Conservation (phyloP, 257 asterid genomes). For the Solanum piurae region DNA sequence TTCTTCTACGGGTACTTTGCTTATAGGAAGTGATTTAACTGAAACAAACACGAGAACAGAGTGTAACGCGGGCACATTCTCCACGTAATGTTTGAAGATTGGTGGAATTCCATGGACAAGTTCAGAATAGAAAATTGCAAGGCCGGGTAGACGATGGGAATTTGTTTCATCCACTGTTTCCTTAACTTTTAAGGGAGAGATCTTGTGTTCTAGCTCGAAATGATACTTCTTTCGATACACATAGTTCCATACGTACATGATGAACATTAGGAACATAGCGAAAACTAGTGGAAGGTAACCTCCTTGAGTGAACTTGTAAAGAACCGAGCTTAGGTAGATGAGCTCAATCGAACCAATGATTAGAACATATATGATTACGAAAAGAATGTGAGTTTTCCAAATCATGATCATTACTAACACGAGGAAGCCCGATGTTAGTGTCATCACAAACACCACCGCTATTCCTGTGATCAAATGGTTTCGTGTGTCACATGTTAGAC, state of each 20-base stretch:
- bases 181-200: slow-evolving; percentile 21
- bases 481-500: not conserved
- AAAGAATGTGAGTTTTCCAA: slow-evolving; percentile 44
- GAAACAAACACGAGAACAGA: slow-evolving; percentile 41
- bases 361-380: slow-evolving; percentile 6
- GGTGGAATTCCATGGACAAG: slow-evolving; percentile 61
- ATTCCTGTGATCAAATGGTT: slow-evolving; percentile 25
- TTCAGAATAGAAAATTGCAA: slow-evolving; percentile 51
- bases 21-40: slow-evolving; percentile 37
- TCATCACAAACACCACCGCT: slow-evolving; percentile 53
- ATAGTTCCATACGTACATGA: slow-evolving; percentile 41
- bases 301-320: slow-evolving; percentile 41
- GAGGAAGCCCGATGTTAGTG: slow-evolving; percentile 32
- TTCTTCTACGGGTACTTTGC: slow-evolving; percentile 39
- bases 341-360: slow-evolving; percentile 31
- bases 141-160: slow-evolving; percentile 28
- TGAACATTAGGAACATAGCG: slow-evolving; percentile 23
- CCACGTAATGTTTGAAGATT: slow-evolving; percentile 42
- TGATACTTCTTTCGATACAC: slow-evolving; percentile 33
- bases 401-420: slow-evolving; percentile 46
- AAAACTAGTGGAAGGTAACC: slow-evolving; percentile 46
- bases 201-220: slow-evolving; percentile 40
- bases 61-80: slow-evolving; percentile 39
- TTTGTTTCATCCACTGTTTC: slow-evolving; percentile 8
- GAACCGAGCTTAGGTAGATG: slow-evolving; percentile 32